These are phyloP conservation scores for Solanum microdontum DNA, from an alignment of 257 asterid genomes.

Conservation along the genomic window DNA sequence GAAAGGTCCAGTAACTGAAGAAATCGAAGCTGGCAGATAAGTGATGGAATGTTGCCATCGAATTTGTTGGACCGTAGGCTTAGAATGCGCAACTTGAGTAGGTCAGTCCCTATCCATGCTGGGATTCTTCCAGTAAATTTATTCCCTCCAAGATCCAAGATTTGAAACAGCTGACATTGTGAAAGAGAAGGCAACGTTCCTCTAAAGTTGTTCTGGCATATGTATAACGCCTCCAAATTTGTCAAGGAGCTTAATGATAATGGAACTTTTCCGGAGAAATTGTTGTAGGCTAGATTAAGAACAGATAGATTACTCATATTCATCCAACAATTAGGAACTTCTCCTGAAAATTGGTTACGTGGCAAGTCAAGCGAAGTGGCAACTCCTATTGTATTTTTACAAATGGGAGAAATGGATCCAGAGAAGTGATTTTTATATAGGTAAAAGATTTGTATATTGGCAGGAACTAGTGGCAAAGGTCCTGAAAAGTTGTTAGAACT, in stretches of 20 bases:
- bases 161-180: not conserved
- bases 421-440: not conserved
- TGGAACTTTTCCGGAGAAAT: conserved; percentile 9
- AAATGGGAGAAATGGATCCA: not conserved
- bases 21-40: not conserved
- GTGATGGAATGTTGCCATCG: not conserved
- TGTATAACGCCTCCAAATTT: not conserved
- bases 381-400: not conserved
- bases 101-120: not conserved
- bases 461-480: not conserved
- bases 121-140: not conserved
- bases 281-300: conserved; percentile 12
- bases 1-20: not conserved
- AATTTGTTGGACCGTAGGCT: not conserved
- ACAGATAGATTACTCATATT: not conserved
- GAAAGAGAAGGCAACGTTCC: conserved; percentile 10
- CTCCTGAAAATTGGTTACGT: conserved; percentile 4
- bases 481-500: not conserved
- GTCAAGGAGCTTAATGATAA: not conserved
- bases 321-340: conserved; percentile 13
- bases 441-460: not conserved
- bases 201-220: not conserved
- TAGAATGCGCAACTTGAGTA: not conserved
- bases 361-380: conserved; percentile 10
- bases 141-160: conserved; percentile 16